Base-by-base conservation (phyloP, 257 asterid genomes). In the Solanum appendiculatum region DNA sequence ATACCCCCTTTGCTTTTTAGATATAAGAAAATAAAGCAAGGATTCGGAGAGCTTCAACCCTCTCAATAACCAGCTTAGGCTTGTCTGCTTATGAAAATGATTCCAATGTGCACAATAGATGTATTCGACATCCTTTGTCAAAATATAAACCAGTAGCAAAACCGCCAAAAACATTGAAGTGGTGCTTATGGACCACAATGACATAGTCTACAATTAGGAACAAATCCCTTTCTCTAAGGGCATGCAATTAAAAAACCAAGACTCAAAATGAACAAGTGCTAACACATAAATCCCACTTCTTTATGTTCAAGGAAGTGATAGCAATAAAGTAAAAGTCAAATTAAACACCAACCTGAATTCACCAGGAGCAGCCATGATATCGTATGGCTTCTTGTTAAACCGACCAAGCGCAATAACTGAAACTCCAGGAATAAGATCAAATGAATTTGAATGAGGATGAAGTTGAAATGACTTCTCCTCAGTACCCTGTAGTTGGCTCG, bases 331-430 rank as follows among this genome's bases (percentile, higher is more conserved):
- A 74, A 74, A 72, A 37, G 51, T 21, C 31, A 74, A 74, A 74
- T 20, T 39, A 84, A 39, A 33, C 25, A 84, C 83, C 36, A 6
- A 66, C 86, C 83, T 66, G 56, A 66, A 69, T 85, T 85, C 66
- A 85, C 87, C 83, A 10, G 83, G 69, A 46, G 83, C 87, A 36
- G 82, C 66, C 87, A 46, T 85, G 42, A 85, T 48, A 27, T 68
- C 83, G 46, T 39, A 85, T 21, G 87, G 83, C 31, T 68, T 70
- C 20, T 2, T 20, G 18, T 29, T 7, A 48, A 64, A 70, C 33
- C 83, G 83, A 68, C 83, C 82, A 40, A 85, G 31, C 1, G 87
- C 87, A 40, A 85, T 70, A 40, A 85, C 20, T 64, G 29, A 29
- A 70, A 44, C 83, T n/a, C 87, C 87, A 31, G 87, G 83, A 44